These are phyloP conservation scores for Paramecium biaurelia DNA, from an alignment of 73 alveolate species.

Conservation along the genomic window DNA sequence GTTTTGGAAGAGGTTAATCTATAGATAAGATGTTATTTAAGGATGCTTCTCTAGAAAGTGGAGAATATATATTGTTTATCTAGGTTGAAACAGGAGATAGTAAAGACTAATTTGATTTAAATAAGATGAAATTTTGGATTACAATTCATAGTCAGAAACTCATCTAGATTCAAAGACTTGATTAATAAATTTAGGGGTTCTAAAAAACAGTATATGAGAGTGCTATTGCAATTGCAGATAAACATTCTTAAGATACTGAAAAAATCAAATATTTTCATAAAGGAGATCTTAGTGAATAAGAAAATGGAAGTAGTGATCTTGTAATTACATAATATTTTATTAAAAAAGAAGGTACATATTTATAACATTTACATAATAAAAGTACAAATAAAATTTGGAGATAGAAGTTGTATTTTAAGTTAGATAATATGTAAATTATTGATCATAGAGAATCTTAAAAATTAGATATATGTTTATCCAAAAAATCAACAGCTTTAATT, in stretches of 20 bases:
- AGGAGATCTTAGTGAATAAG: constrained; percentile 45
- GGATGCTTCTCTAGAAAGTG: constrained; percentile 23
- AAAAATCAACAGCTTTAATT: not conserved
- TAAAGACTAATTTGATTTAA: not conserved
- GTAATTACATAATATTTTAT: constrained; percentile 19
- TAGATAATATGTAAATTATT: not conserved
- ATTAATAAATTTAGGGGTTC: not conserved
- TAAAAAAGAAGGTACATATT: constrained; percentile 36
- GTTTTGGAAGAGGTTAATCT: constrained; percentile 23
- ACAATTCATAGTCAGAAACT: not conserved
- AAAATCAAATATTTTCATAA: not conserved
- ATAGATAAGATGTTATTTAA: not conserved
- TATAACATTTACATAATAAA: not conserved
- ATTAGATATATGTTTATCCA: not conserved
- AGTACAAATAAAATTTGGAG: constrained; percentile 31
- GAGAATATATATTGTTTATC: constrained; percentile 2
- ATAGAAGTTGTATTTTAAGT: not conserved
- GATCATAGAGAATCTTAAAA: constrained; percentile 22
- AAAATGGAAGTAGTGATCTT: constrained; percentile 46
- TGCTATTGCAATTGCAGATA: constrained; percentile 11
- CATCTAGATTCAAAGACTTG: not conserved
- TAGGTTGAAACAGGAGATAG: constrained; percentile 42
- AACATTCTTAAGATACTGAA: not conserved
- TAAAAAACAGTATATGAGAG: constrained; percentile 25
- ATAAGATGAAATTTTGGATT: constrained; percentile 14